Conservation (phyloP, 805 yeast genomes). For the Candida saitoana region DNA sequence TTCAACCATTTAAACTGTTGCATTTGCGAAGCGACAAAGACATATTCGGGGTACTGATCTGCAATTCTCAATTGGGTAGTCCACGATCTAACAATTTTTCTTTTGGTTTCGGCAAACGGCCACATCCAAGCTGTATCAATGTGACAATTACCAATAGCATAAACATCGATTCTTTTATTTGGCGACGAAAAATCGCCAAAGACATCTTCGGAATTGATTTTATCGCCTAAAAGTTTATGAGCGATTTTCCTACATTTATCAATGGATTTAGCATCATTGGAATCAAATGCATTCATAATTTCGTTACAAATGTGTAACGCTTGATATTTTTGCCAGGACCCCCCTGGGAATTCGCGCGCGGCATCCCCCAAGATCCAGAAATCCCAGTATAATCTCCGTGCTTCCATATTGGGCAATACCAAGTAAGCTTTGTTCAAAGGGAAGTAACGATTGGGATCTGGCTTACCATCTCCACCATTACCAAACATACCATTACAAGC, state of each 20-base stretch:
- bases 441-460: slow-evolving; percentile 70
- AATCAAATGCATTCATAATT: slow-evolving; percentile 82
- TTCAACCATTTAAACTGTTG: slow-evolving; percentile 93
- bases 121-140: slow-evolving; percentile 98
- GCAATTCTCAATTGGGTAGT: slow-evolving; percentile 82
- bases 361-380: slow-evolving; percentile 89
- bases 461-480: slow-evolving; percentile 52
- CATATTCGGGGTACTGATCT: slow-evolving; percentile 87
- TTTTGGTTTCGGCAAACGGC: slow-evolving; percentile 97
- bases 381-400: slow-evolving; percentile 73
- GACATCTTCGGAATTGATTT: slow-evolving; percentile 63
- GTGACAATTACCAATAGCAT: slow-evolving; percentile 91
- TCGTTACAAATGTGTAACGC: slow-evolving; percentile 77
- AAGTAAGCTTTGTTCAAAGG: slow-evolving; percentile 67
- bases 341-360: slow-evolving; percentile 76
- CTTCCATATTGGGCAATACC: slow-evolving; percentile 75
- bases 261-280: slow-evolving; percentile 55
- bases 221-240: slow-evolving; percentile 56
- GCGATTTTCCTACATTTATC: slow-evolving; percentile 65
- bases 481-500: slow-evolving; percentile 96
- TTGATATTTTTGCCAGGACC: slow-evolving; percentile 75
- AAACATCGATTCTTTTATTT: slow-evolving; percentile 55
- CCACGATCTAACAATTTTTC: slow-evolving; percentile 94
- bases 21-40: slow-evolving; percentile 92
- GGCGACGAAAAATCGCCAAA: slow-evolving; percentile 27